phyloP scores from a whole-genome alignment of 2,329 filamentous ascomycete species.

The Pleoardoris graminearum region DNA sequence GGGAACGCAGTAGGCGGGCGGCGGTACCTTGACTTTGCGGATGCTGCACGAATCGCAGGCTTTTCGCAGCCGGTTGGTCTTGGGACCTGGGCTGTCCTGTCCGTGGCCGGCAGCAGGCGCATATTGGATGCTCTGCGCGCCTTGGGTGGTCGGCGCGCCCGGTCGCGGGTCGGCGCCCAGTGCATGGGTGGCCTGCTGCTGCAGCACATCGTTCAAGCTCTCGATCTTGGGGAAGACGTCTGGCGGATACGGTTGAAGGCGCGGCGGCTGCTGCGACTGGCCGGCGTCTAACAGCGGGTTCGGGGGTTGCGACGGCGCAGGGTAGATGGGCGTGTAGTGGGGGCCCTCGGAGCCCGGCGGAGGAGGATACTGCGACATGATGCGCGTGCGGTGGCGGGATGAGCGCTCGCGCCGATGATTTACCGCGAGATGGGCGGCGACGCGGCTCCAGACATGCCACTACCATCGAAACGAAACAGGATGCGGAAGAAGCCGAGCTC shows the following conservation, averaged over 20 bases:
- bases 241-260: slow-evolving; percentile 27
- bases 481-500: no score
- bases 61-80: slow-evolving; percentile 45
- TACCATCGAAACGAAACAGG: no score
- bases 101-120: slow-evolving; percentile 20
- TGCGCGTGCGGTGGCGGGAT: background rate
- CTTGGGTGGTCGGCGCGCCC: slow-evolving; percentile 14
- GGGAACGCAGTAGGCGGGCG: no score
- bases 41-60: slow-evolving; percentile 50
- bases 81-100: slow-evolving; percentile 19
- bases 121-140: slow-evolving; percentile 13
- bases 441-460: background rate
- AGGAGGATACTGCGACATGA: slow-evolving; percentile 30
- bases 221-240: slow-evolving; percentile 42
- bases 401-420: slow-evolving; percentile 19
- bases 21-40: slow-evolving; percentile 45
- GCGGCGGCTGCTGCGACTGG: slow-evolving; percentile 19
- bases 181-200: slow-evolving; percentile 43
- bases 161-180: slow-evolving; percentile 30
- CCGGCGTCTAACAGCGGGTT: background rate
- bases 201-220: slow-evolving; percentile 42
- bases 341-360: slow-evolving; percentile 31
- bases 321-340: slow-evolving; percentile 42
- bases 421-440: slow-evolving; percentile 28
- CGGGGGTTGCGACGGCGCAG: slow-evolving; percentile 14